Evolutionary conservation across 352 stramenopile species (phyloP).

Genomic region (Phytopythium vexans): DNA sequence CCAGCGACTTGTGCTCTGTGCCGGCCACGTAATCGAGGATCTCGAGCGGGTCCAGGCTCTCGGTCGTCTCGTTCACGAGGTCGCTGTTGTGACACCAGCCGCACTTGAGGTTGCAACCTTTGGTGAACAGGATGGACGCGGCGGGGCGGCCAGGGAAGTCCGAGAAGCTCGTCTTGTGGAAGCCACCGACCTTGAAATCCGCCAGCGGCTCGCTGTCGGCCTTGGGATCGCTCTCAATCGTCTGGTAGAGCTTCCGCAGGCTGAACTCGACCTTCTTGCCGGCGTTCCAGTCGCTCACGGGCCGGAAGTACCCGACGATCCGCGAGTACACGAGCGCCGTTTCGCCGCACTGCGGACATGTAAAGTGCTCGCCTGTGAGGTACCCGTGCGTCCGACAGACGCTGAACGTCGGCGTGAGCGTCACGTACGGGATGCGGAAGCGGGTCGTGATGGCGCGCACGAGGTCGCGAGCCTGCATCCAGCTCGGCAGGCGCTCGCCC

Average conservation of each 20-base stretch:
- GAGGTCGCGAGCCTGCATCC: constrained; percentile 24
- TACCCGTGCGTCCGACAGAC: constrained; percentile 25
- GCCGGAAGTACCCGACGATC: constrained; percentile 29
- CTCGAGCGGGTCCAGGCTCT: constrained; percentile 18
- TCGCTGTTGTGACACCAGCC: constrained; percentile 30
- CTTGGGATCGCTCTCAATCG: constrained; percentile 23
- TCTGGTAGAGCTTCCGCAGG: constrained; percentile 28
- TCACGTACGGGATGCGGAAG: constrained; percentile 27
- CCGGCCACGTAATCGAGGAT: constrained; percentile 28
- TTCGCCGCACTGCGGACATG: constrained; percentile 24
- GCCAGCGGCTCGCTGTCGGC: no score
- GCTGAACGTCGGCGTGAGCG: constrained; percentile 23
- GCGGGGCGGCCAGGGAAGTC: constrained; percentile 19
- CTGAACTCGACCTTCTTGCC: constrained; percentile 32
- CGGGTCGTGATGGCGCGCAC: constrained; percentile 19
- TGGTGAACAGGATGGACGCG: constrained; percentile 27
- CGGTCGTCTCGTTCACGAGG: constrained; percentile 21
- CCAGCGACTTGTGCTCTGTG: constrained; percentile 23
- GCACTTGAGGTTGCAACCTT: constrained; percentile 28
- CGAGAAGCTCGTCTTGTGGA: constrained; percentile 24
- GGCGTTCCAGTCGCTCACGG: constrained; percentile 24
- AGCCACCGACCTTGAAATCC: constrained; percentile 25
- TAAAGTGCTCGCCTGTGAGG: constrained; percentile 21
- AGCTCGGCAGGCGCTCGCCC: constrained; percentile 25
- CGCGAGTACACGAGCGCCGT: constrained; percentile 23